These are phyloP conservation scores for Exophiala xenobiotica DNA, from an alignment of 2,329 filamentous ascomycete species.

Conservation along the genomic window DNA sequence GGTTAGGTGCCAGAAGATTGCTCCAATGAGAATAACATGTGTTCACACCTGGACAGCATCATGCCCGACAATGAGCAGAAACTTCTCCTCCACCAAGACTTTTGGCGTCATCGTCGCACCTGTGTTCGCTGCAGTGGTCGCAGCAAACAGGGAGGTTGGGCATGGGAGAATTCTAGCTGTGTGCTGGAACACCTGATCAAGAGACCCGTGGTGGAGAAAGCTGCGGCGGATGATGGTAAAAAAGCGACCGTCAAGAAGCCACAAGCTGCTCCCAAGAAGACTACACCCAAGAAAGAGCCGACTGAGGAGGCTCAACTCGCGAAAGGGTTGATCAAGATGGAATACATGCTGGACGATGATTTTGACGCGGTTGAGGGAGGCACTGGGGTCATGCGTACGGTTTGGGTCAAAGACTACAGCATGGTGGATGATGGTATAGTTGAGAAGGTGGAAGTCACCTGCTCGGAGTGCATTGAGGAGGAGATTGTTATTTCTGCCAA, in stretches of 20 bases:
- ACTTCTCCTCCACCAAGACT: slow-evolving; percentile 61
- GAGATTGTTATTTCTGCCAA: slow-evolving; percentile 1
- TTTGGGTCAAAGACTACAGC: slow-evolving; percentile 19
- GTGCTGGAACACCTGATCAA: slow-evolving; percentile 20
- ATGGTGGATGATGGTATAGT: slow-evolving; percentile 8
- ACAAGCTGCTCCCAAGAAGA: neutral
- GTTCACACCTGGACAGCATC: slow-evolving; percentile 56
- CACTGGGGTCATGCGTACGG: neutral
- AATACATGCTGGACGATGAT: slow-evolving; percentile 23
- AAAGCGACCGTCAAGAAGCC: slow-evolving; percentile 4
- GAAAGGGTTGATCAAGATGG: slow-evolving; percentile 12
- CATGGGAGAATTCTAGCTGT: slow-evolving; percentile 57
- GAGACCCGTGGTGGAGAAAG: neutral
- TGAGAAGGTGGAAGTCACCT: neutral
- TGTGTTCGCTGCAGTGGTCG: slow-evolving; percentile 59
- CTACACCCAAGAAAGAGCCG: slow-evolving; percentile 1
- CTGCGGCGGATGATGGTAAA: neutral
- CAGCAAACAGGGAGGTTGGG: slow-evolving; percentile 58
- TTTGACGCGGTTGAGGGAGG: slow-evolving; percentile 14
- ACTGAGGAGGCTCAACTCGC: slow-evolving; percentile 5
- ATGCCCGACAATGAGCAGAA: slow-evolving; percentile 59
- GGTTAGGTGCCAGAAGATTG: slow-evolving; percentile 57
- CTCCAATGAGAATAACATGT: slow-evolving; percentile 23
- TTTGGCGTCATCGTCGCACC: slow-evolving; percentile 61
- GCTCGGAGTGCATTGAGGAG: neutral